Evolutionary conservation across 139 green algal genomes (phyloP).

Genomic region (Tetradesmus obliquus): DNA sequence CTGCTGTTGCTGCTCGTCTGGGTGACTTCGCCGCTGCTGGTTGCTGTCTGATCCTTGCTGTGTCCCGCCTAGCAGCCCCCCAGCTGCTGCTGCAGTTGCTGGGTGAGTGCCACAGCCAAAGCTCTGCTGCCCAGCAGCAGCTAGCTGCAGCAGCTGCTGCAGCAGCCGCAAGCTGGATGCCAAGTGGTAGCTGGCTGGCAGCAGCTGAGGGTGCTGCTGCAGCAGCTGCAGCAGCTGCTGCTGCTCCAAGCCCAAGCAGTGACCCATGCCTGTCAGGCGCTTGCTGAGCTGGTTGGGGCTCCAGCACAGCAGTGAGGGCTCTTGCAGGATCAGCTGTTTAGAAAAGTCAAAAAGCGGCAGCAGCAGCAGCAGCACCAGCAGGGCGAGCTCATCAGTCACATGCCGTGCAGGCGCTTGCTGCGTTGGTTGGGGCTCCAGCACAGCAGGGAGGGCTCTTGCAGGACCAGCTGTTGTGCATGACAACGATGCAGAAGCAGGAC

Average conservation of each 20-base stretch:
- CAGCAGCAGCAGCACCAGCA: slow-evolving; percentile 16
- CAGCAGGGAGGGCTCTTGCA: background rate
- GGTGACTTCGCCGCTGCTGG: background rate
- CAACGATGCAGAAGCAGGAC: background rate
- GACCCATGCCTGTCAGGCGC: slow-evolving; percentile 2
- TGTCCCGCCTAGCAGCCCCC: background rate
- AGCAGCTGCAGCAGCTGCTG: slow-evolving; percentile 1
- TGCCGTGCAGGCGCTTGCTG: background rate
- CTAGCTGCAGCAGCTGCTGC: slow-evolving; percentile 36
- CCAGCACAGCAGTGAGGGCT: slow-evolving; percentile 24
- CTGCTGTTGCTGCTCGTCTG: background rate
- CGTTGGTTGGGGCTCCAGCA: background rate
- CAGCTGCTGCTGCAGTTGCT: slow-evolving; percentile 16
- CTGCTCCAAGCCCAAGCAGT: slow-evolving; percentile 22
- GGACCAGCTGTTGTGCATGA: background rate
- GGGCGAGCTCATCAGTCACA: background rate
- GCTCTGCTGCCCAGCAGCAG: background rate
- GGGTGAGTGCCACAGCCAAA: background rate
- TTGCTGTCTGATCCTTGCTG: background rate
- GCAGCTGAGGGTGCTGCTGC: slow-evolving; percentile 23
- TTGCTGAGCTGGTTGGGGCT: background rate
- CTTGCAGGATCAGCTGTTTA: slow-evolving; percentile 1
- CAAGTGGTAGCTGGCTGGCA: slow-evolving; percentile 27
- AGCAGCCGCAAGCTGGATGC: background rate
- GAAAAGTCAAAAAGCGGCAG: background rate